Base-by-base conservation (phyloP, 768 basidiomycete genomes). In the Auriculariales sp. region DNA sequence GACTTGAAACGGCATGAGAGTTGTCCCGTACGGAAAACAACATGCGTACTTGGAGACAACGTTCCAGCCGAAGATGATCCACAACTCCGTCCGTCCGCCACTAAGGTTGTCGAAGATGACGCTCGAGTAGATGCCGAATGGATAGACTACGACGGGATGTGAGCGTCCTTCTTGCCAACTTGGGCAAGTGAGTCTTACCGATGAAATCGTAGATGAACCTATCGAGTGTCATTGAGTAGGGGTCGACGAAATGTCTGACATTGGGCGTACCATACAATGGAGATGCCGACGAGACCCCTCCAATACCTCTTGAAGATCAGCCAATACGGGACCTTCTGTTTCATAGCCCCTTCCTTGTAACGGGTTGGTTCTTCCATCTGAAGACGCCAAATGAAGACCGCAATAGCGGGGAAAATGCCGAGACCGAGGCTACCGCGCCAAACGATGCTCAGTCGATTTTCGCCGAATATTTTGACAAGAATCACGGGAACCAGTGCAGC, bases 351-450 rank as follows among this genome's bases (percentile, higher is more conserved):
- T 55, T 77, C 81, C 61, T 73, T 79, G 62, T 73, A 92, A 15
- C 78, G 69, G 11, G 70, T 70, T 1, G 90, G 87, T 58, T 93
- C 87, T 27, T 79, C 72, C 83, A 93, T 89, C 52, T 71, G 75
- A 48, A 89, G 59, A 55, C 91, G 87, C 89, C 91, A 93, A 46
- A 88, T 57, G 58, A 93, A 78, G n/a, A 93, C 82, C 6, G 76
- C 73, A 11, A 78, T 55, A 4, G 91, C 90, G 30, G 91, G 91
- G 49, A 94, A 59, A 33, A 82, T 67, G 29, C 91, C 91, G 7
- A 94, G 73, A 28, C 87, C 91, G 9, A 94, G 73, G 19, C 89
- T 85, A 36, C 87, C 57, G 47, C 91, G 80, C 90, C 90, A 94
- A 3, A 89, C 83, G 2, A 83, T 84, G 25, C 83, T 76, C 35